Percentiles rank a stretch among this genome's conserved stretches.
Conservation (phyloP, 1,284 basidiomycete species). For the Thecaphora frezii region DNA sequence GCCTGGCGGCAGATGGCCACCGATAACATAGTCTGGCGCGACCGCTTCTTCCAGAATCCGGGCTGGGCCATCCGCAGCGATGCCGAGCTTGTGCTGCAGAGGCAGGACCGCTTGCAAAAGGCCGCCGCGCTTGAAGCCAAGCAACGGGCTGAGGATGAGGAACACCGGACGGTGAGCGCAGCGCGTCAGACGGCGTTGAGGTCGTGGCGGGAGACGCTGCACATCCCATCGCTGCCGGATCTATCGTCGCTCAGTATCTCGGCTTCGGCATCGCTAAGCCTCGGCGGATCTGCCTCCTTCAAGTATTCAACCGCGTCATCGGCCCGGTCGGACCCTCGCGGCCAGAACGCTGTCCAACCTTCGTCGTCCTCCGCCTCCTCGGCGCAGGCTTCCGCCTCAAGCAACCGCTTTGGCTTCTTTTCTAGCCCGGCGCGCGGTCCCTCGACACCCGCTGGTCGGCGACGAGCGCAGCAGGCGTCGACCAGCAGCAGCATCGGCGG, state of each 20-base stretch:
- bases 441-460: constrained; percentile 17
- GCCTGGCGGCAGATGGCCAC: constrained; percentile 24
- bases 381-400: background rate
- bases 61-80: constrained; percentile 41
- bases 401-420: constrained; percentile 26
- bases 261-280: background rate
- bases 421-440: constrained; percentile 17
- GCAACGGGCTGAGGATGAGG: constrained; percentile 1
- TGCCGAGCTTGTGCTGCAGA: constrained; percentile 27
- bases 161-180: constrained; percentile 8
- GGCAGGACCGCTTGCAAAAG: constrained; percentile 15
- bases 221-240: constrained; percentile 32
- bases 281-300: background rate
- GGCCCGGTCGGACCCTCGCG: too few species aligned
- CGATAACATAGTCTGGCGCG: constrained; percentile 33
- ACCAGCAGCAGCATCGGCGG: too few species aligned
- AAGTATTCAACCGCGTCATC: background rate
- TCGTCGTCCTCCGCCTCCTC: constrained; percentile 4
- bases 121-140: background rate
- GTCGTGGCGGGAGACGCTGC: constrained; percentile 30
- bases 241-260: constrained; percentile 10
- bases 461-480: background rate
- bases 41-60: constrained; percentile 23
- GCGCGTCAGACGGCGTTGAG: constrained; percentile 18
- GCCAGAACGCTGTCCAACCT: too few species aligned